Evolutionary conservation across 257 asterid species (phyloP).

Genomic region (Solanum chaucha): DNA sequence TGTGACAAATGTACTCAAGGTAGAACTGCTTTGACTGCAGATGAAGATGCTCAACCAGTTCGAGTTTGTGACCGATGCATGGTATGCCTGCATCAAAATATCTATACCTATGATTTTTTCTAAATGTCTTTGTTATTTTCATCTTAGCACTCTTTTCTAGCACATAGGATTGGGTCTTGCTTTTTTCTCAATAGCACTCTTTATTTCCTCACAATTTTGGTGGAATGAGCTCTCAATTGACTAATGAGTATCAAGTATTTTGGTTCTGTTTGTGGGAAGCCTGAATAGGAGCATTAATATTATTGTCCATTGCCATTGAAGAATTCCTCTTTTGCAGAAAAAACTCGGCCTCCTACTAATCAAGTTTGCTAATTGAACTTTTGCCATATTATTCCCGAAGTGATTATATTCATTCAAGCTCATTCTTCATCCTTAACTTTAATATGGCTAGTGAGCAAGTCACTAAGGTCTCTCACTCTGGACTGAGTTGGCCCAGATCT

Average conservation of each 20-base stretch:
- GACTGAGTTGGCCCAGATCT: background rate
- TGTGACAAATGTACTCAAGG: constrained; percentile 98
- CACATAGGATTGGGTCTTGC: background rate
- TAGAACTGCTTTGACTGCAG: constrained; percentile 70
- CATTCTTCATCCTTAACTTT: background rate
- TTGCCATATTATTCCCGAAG: background rate
- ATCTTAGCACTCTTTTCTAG: background rate
- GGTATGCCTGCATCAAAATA: constrained; percentile 31
- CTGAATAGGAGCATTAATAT: background rate
- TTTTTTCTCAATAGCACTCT: background rate
- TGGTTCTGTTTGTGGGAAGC: background rate
- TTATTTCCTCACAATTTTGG: background rate
- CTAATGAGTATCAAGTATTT: background rate
- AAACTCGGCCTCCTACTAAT: background rate
- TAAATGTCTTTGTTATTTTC: background rate
- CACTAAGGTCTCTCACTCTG: background rate
- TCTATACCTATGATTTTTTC: background rate
- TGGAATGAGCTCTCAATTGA: background rate
- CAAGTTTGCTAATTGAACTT: background rate
- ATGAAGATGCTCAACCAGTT: constrained; percentile 80
- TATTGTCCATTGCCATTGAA: background rate
- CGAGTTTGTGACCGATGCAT: constrained; percentile 89
- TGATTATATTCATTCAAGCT: background rate
- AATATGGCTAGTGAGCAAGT: background rate
- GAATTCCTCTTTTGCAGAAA: background rate